Conservation (phyloP, 2,329 filamentous ascomycete species). For the Exophiala sp. region DNA sequence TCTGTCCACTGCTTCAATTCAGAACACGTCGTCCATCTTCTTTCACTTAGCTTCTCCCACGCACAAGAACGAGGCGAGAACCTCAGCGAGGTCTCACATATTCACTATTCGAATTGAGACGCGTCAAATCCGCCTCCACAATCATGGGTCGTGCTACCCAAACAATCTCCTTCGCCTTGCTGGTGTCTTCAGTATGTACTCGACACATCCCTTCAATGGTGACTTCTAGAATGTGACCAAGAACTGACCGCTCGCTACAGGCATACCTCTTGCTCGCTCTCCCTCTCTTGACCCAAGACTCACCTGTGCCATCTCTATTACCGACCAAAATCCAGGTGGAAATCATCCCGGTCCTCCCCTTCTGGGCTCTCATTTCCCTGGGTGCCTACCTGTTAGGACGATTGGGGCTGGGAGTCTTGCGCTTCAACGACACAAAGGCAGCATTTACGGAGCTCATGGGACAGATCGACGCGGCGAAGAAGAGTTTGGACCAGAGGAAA, state of each 20-base stretch:
- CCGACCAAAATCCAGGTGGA: slow-evolving; percentile 41
- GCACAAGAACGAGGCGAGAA: no score
- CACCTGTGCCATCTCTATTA: slow-evolving; percentile 28
- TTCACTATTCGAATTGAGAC: no score
- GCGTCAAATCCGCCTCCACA: not conserved
- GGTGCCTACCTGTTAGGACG: slow-evolving; percentile 89
- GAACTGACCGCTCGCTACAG: slow-evolving; percentile 10
- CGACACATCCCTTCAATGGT: not conserved
- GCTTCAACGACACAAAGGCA: slow-evolving; percentile 92
- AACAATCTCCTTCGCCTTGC: slow-evolving; percentile 67
- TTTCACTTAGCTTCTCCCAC: no score
- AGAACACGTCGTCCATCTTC: no score
- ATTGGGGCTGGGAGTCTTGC: slow-evolving; percentile 87
- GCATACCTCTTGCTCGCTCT: slow-evolving; percentile 28
- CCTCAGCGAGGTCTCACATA: no score
- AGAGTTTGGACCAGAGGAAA: slow-evolving; percentile 40
- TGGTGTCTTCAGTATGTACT: slow-evolving; percentile 19
- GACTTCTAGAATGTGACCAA: not conserved
- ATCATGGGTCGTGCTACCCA: slow-evolving; percentile 91
- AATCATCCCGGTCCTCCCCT: slow-evolving; percentile 84
- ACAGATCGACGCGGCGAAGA: slow-evolving; percentile 60
- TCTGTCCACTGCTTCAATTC: no score
- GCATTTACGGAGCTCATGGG: slow-evolving; percentile 85
- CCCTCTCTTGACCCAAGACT: slow-evolving; percentile 26
- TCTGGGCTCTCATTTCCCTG: slow-evolving; percentile 88